phyloP scores from a whole-genome alignment of 2,329 filamentous ascomycete species.

The Aspergillus ochraceoroseus region DNA sequence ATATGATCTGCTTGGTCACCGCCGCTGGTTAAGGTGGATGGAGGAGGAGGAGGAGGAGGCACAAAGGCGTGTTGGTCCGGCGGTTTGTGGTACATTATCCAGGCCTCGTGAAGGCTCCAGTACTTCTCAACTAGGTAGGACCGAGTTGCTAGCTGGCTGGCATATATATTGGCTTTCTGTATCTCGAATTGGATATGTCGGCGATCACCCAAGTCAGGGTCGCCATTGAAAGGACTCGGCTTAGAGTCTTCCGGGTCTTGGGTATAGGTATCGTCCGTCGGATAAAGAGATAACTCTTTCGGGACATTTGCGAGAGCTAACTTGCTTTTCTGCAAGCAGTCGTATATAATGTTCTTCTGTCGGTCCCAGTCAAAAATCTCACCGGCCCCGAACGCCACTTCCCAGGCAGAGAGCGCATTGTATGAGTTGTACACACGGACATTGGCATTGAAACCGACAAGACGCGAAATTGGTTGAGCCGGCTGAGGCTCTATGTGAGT shows the following conservation, averaged over 20 bases:
- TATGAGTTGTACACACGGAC: slow-evolving; percentile 76
- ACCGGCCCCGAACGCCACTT: slow-evolving; percentile 74
- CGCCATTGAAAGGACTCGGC: slow-evolving; percentile 49
- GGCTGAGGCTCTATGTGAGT: slow-evolving; percentile 68
- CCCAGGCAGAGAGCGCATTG: slow-evolving; percentile 70
- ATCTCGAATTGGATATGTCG: slow-evolving; percentile 70
- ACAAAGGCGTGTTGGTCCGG: slow-evolving; percentile 15
- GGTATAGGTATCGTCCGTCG: slow-evolving; percentile 29
- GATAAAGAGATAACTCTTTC: slow-evolving; percentile 58
- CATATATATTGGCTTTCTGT: slow-evolving; percentile 85
- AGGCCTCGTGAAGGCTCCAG: slow-evolving; percentile 67
- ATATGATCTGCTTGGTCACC: slow-evolving; percentile 44
- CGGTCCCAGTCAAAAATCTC: slow-evolving; percentile 69
- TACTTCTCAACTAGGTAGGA: slow-evolving; percentile 85
- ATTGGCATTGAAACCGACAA: slow-evolving; percentile 76
- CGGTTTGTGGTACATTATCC: slow-evolving; percentile 34
- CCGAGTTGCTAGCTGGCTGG: slow-evolving; percentile 72
- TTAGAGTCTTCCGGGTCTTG: slow-evolving; percentile 30
- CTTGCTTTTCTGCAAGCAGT: slow-evolving; percentile 67
- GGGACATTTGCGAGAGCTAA: slow-evolving; percentile 63
- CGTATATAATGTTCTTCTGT: slow-evolving; percentile 68
- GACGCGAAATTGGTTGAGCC: slow-evolving; percentile 60
- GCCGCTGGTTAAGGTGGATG: slow-evolving; percentile 18
- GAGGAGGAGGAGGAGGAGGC: slow-evolving; percentile 13
- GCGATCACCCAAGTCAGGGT: slow-evolving; percentile 25